Evolutionary conservation across 2,329 filamentous ascomycete genomes (phyloP).

Genomic region (Fusarium praegraminearum): DNA sequence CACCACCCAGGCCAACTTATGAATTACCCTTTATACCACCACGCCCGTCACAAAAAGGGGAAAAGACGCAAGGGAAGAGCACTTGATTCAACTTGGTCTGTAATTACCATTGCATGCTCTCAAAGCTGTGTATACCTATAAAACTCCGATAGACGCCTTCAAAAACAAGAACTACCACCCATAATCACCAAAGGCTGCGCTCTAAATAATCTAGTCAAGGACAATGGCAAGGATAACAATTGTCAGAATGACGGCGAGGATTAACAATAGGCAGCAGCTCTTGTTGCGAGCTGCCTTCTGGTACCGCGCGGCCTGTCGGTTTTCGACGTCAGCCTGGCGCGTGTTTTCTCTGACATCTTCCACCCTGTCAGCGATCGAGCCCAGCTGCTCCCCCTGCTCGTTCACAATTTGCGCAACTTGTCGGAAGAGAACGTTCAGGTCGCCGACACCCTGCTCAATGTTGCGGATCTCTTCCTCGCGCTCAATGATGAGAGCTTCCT

Average conservation of each 20-base stretch:
- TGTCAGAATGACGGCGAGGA: constrained; percentile 87
- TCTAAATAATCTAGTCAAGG: constrained; percentile 66
- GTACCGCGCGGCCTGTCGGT: constrained; percentile 87
- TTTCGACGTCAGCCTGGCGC: constrained; percentile 84
- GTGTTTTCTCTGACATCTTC: constrained; percentile 85
- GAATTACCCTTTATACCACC: constrained; percentile 43
- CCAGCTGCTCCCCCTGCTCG: constrained; percentile 90
- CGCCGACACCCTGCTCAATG: constrained; percentile 95
- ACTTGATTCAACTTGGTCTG: constrained; percentile 36
- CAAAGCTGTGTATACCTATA: constrained; percentile 41
- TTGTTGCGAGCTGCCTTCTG: constrained; percentile 97
- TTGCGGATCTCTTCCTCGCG: constrained; percentile 97
- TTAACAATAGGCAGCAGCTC: constrained; percentile 90
- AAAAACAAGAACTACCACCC: constrained; percentile 32
- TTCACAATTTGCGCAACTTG: constrained; percentile 98
- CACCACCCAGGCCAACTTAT: constrained; percentile 13
- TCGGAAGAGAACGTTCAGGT: constrained; percentile 95
- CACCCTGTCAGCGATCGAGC: constrained; percentile 90
- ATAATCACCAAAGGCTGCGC: constrained; percentile 27
- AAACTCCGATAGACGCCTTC: constrained; percentile 46
- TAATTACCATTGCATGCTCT: constrained; percentile 41
- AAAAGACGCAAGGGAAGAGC: constrained; percentile 1
- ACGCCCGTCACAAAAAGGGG: not conserved
- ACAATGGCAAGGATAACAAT: constrained; percentile 91
- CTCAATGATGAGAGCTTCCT: constrained; percentile 94